A percentile compares a stretch with the other conserved stretches of the same genome.
Evolutionary conservation across 768 basidiomycete genomes (phyloP).

Genomic region (Hortiboletus campestris): DNA sequence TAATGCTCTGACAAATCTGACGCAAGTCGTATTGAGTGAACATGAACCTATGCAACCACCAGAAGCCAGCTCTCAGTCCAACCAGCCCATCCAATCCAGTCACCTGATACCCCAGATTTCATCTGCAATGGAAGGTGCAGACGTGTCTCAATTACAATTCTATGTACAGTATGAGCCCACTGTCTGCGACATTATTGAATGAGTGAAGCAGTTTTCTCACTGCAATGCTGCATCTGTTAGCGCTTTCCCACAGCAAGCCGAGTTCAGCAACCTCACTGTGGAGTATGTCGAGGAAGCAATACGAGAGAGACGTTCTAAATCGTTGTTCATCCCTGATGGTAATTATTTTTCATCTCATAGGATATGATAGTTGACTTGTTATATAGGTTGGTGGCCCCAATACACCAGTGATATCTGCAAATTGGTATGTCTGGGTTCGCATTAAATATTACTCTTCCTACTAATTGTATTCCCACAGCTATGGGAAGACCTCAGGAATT

Average conservation of each 20-base stretch:
- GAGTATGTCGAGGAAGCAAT: neutral
- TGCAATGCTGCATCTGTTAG: neutral
- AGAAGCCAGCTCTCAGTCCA: neutral
- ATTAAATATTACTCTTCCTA: neutral
- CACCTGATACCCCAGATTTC: neutral
- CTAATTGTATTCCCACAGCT: neutral
- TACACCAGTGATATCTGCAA: neutral
- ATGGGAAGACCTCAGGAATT: neutral
- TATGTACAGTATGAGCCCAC: neutral
- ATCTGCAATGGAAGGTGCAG: neutral
- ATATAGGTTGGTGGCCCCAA: neutral
- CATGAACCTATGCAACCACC: no score
- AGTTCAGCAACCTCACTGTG: neutral
- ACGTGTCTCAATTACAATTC: neutral
- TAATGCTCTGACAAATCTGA: no score
- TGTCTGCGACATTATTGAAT: neutral
- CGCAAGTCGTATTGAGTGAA: no score
- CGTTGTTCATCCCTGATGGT: neutral
- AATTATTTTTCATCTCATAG: neutral
- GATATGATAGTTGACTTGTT: neutral
- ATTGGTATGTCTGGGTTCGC: neutral
- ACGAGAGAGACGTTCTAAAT: neutral
- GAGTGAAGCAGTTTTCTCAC: neutral
- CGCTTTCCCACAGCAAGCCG: neutral
- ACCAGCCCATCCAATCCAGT: neutral